These are phyloP conservation scores for Hypoxylon lenormandii DNA, from an alignment of 495 filamentous ascomycete species.

Conservation along the genomic window DNA sequence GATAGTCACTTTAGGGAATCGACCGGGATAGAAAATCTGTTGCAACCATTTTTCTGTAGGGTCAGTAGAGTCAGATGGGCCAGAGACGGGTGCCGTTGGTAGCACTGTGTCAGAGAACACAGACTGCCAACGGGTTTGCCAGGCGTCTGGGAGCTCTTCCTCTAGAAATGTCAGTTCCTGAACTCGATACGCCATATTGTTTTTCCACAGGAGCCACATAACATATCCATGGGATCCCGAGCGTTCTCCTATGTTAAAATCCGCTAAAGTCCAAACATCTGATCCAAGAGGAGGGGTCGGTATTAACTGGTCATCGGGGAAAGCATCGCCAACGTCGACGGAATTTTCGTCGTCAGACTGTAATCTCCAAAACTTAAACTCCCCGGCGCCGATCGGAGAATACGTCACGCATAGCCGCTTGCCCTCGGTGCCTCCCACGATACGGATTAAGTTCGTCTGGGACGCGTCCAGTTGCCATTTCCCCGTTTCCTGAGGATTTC, in stretches of 20 bases:
- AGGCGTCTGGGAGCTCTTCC: conserved; percentile 62
- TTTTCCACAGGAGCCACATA: conserved; percentile 87
- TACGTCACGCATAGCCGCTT: conserved; percentile 82
- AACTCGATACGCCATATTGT: conserved; percentile 79
- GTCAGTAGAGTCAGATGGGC: conserved; percentile 72
- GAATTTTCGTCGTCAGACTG: conserved; percentile 71
- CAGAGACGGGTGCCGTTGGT: conserved; percentile 65
- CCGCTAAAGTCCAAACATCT: conserved; percentile 86
- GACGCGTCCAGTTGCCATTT: conserved; percentile 81
- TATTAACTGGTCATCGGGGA: conserved; percentile 68
- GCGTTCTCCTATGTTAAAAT: conserved; percentile 73
- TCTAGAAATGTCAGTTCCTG: conserved; percentile 63
- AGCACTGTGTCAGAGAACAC: conserved; percentile 73
- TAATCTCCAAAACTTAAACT: conserved; percentile 96
- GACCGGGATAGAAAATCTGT: conserved; percentile 83
- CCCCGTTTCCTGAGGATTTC: conserved; percentile 67
- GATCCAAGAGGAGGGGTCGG: conserved; percentile 76
- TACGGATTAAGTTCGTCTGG: conserved; percentile 75
- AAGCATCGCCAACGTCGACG: conserved; percentile 76
- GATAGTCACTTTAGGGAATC: conserved; percentile 79
- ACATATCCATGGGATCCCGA: conserved; percentile 65
- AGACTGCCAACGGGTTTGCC: conserved; percentile 77
- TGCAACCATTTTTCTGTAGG: conserved; percentile 74
- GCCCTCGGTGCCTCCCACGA: conserved; percentile 74
- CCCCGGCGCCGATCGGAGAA: conserved; percentile 83